Base-by-base conservation (phyloP, 2,329 filamentous ascomycete species). In the Epicoccum sorghinum region DNA sequence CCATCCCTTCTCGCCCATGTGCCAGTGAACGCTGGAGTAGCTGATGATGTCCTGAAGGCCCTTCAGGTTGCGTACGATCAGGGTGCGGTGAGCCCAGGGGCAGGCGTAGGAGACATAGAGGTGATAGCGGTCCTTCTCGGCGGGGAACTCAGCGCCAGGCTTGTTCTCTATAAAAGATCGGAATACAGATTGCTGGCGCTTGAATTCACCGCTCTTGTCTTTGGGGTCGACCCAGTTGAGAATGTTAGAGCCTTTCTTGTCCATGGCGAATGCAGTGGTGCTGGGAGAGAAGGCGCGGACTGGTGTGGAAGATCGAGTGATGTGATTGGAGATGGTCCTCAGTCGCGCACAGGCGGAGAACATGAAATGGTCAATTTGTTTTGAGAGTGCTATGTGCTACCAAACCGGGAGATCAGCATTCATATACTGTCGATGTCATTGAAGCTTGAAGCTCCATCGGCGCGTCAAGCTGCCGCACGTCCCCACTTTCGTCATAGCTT, bases 71-170 rank as follows among this genome's bases (percentile, higher is more conserved):
- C 93, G 85, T 2, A 90, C 89, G 64, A 98, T 96, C 61, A 98
- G 81, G 0, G 91, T 89, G 38, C 95, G 88, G 70, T 91, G 91
- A 4, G 93, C 93, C 93, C 93, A 97, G 4, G 93, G 93, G 76
- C 93, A 97, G 6, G 93, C 93, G 76, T 96, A 96, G 68, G 89
- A 93, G 63, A 96, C 89, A 72, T 93, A 99, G 66, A 99, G 86
- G 77, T 99, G 95, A 75, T 99, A 99, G 51, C 95, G 84, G 47
- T 84, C 91, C 77, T 90, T 91, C 78, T 98, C 93, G 0, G 91
- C 84, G 4, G 91, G 89, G 65, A 92, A 97, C 73, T 87, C 78
- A 4, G 90, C 88, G 37, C 84, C 87, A 1, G 85, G 77, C 64
- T 90, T 85, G 59, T 82, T 84, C 29, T 89, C 91, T 74, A 96